A percentile compares a stretch with the other conserved stretches of the same genome.
Evolutionary conservation across 2,329 filamentous ascomycete species (phyloP).

Genomic region (Alternaria conjuncta): DNA sequence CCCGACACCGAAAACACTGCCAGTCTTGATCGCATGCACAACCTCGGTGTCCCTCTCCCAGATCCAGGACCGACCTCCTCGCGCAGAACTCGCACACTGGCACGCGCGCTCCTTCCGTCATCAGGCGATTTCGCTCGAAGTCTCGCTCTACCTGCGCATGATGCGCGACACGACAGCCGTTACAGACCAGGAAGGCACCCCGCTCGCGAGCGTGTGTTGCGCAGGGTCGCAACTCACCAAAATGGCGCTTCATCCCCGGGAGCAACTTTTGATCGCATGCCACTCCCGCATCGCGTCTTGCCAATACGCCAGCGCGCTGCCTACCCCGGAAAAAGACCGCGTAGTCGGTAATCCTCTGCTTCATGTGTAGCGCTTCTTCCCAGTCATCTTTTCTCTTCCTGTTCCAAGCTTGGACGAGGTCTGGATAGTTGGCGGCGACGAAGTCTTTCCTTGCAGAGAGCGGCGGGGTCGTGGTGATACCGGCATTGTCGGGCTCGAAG

Average conservation of each 20-base stretch:
- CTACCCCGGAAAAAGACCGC: background rate
- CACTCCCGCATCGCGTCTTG: background rate
- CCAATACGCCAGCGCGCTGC: background rate
- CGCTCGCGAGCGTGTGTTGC: background rate
- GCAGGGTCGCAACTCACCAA: slow-evolving; percentile 7
- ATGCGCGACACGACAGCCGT: slow-evolving; percentile 8
- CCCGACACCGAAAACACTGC: slow-evolving; percentile 13
- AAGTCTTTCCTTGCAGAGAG: background rate
- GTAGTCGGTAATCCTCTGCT: background rate
- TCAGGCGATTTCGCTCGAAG: slow-evolving; percentile 8
- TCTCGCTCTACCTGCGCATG: background rate
- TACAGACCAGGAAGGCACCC: background rate
- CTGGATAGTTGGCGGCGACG: background rate
- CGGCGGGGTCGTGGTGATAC: background rate
- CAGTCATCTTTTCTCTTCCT: background rate
- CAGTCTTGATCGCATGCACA: slow-evolving; percentile 10
- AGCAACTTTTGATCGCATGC: slow-evolving; percentile 8
- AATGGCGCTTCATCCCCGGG: slow-evolving; percentile 8
- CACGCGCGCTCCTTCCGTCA: slow-evolving; percentile 8
- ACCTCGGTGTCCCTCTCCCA: background rate
- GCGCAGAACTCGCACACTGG: slow-evolving; percentile 7
- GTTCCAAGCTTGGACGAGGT: slow-evolving; percentile 1
- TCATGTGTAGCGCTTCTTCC: background rate
- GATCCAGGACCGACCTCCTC: background rate
- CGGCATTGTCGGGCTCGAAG: background rate